Conservation (phyloP, 345 rosid species). For the Kandelia obovata region DNA sequence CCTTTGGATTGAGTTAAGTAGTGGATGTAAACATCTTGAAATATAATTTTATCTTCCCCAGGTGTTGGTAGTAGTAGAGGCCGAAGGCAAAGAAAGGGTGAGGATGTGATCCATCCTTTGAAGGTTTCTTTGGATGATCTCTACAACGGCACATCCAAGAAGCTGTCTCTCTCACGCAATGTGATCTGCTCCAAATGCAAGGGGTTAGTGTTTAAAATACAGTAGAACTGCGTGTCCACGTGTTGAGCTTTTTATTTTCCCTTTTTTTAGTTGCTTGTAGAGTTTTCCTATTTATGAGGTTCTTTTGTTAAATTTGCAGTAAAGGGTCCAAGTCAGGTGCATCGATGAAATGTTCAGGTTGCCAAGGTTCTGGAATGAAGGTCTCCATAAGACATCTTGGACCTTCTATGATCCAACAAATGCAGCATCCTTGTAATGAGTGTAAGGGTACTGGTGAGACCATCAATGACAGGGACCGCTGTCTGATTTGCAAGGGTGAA, state of each 20-base stretch:
- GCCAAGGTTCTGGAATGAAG: slow-evolving; percentile 42
- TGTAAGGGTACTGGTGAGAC: slow-evolving; percentile 41
- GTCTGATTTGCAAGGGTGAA: slow-evolving; percentile 40
- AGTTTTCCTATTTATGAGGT: not conserved
- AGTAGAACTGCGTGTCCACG: not conserved
- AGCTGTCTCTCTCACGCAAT: slow-evolving; percentile 73
- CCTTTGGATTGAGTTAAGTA: not conserved
- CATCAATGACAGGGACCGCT: slow-evolving; percentile 38
- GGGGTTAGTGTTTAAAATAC: slow-evolving; percentile 45
- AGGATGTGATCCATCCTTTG: slow-evolving; percentile 82
- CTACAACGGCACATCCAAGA: slow-evolving; percentile 77
- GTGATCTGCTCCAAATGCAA: slow-evolving; percentile 80
- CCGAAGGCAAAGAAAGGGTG: slow-evolving; percentile 88
- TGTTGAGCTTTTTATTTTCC: not conserved
- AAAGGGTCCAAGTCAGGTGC: slow-evolving; percentile 42
- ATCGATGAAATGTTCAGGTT: slow-evolving; percentile 36
- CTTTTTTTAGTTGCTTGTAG: not conserved
- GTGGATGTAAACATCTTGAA: not conserved
- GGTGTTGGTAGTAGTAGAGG: slow-evolving; percentile 79
- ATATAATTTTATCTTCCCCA: not conserved
- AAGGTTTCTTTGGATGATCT: slow-evolving; percentile 85
- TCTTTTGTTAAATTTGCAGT: slow-evolving; percentile 10
- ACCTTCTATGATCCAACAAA: slow-evolving; percentile 41
- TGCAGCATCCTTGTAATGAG: slow-evolving; percentile 46
- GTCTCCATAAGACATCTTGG: slow-evolving; percentile 42